Evolutionary conservation across 2,329 filamentous ascomycete species (phyloP), one percentile per base, ranked within the genome.

Genomic region (Achaetomium macrosporum): DNA sequence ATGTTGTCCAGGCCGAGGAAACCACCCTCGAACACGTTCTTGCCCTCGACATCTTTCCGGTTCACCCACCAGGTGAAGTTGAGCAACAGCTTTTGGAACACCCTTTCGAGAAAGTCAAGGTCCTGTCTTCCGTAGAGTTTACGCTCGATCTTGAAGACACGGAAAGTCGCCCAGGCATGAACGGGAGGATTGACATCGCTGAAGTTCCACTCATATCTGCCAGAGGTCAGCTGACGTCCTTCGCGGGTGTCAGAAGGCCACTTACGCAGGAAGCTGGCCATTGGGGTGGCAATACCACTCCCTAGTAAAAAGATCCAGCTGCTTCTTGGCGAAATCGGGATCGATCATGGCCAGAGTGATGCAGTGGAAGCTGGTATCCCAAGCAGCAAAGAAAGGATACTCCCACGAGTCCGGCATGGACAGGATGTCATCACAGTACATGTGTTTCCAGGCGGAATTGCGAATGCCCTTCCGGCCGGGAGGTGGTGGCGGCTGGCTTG

Each of bases 41-140:
- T 97, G 64, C 90, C 92, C 10, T 96, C 89, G 11, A 81, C 79
- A 64, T 97, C 92, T 71, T 97, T 97, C 54, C 92, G 87, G 68
- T 97, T 97, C 17, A 96, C 92, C 92, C 92, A 97, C 93, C 93
- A 97, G 4, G 93, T 97, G 69, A 97, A 97, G 73, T 97, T 97
- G 58, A 97, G 77, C 20, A 97, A 76, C 55, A 97, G 72, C 70
- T 97, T 97, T 66, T 97, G 93, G 75, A 97, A 97, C 5, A 96
- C 90, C 17, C 92, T 83, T 74, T 97, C 92, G 10, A 97, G 78
- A 71, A 96, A 97, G 70, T 97, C 93, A 31, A 96, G 76, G 67
- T 97, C 92, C 66, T 96, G 90, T 33, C 89, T 84, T 39, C 92
- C 93, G 64, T 96, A 97, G 76, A 97, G 83, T 74, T 97, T 97